Base-by-base conservation (phyloP, 1,139 yeast genomes). In the Yamadazyma kanchanaburiensis region DNA sequence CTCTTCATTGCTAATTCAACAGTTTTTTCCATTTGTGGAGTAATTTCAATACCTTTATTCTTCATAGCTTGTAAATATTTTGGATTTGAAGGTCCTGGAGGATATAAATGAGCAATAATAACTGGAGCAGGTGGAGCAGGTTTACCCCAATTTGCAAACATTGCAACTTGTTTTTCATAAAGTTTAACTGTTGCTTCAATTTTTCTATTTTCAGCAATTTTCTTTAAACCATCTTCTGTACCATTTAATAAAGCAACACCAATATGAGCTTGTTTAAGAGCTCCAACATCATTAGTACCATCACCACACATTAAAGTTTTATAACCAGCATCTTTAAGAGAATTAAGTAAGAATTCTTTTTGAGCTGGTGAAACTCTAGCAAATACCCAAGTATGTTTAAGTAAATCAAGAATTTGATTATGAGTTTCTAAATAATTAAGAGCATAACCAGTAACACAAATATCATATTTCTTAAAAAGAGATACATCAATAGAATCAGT, bases 251-350 rank as follows among this genome's bases (percentile, higher is more conserved):
- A 68, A 11, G 99, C 99, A 53, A 91, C 89, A 67, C 98, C 98
- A 53, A 91, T 82, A 52, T 91, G 96, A 6, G 99, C 97, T 65
- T 91, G 97, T 59, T 91, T 94, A 62, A 91, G 76, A 32, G 99
- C 99, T 59, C 99, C 99, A 34, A 91, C 98, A 69, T 91, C 99
- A 56, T 91, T 91, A 20, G 99, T 91, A 63, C 99, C 99, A 63
- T 91, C 99, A 70, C 99, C 99, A 64, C 98, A 91, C 99, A 91
- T 91, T 48, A 94, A 74, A 20, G 98, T 91, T 51, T 77, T 83
- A 60, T 89, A 91, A 20, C 96, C 97, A 54, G 88, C 77, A 37
- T 79, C 82, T 58, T 91, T 91, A 55, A 87, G 74, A 25, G 87
- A 75, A 40, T 81, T 83, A 51, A 94, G 70, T 48, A 91, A 80